phyloP scores from a whole-genome alignment of 805 yeast species.

The Candida namnaoensis region DNA sequence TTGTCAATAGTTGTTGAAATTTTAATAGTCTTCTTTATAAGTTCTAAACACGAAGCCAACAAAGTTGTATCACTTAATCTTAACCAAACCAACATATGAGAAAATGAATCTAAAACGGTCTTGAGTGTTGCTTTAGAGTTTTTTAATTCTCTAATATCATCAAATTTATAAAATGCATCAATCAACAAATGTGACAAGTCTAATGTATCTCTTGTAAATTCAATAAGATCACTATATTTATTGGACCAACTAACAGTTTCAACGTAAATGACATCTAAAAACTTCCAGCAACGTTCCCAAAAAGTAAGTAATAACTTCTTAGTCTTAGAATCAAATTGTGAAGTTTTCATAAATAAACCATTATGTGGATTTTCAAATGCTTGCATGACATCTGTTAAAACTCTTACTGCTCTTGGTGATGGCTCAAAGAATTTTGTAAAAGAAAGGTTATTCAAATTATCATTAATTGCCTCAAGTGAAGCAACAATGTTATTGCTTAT shows the following conservation, averaged over 20 bases:
- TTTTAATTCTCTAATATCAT: slow-evolving; percentile 19
- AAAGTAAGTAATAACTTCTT: slow-evolving; percentile 28
- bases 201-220: slow-evolving; percentile 79
- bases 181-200: slow-evolving; percentile 66
- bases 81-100: slow-evolving; percentile 69
- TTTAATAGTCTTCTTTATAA: slow-evolving; percentile 60
- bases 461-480: slow-evolving; percentile 40
- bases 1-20: slow-evolving; percentile 49
- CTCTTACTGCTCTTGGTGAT: slow-evolving; percentile 65
- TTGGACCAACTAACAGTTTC: slow-evolving; percentile 74
- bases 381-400: slow-evolving; percentile 63
- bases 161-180: slow-evolving; percentile 50
- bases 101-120: slow-evolving; percentile 53
- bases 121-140: slow-evolving; percentile 30
- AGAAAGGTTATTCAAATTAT: slow-evolving; percentile 35
- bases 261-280: slow-evolving; percentile 58
- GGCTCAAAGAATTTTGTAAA: slow-evolving; percentile 53
- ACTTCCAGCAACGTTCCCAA: slow-evolving; percentile 72
- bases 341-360: slow-evolving; percentile 38
- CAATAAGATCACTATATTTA: slow-evolving; percentile 49
- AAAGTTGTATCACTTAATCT: slow-evolving; percentile 74
- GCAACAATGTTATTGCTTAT: slow-evolving; percentile 34
- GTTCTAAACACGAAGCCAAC: slow-evolving; percentile 60
- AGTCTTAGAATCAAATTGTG: slow-evolving; percentile 13
- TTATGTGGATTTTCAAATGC: slow-evolving; percentile 58